Conservation (phyloP, 164 flowering plant species). For the Tetracentron sinense region DNA sequence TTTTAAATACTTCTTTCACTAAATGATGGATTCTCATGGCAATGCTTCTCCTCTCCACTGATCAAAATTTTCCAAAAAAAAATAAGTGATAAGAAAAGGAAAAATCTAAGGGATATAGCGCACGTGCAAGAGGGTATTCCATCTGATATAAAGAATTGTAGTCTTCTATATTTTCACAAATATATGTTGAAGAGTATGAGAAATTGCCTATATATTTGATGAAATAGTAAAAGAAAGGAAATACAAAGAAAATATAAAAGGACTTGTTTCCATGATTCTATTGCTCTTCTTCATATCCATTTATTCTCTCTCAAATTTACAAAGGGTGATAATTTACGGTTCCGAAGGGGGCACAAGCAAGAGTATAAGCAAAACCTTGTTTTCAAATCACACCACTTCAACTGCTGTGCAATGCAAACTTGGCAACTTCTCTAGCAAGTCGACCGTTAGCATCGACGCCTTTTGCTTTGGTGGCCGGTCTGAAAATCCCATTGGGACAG, state of each 20-base stretch:
- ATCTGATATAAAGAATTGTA: too few relatives aligned
- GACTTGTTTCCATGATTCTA: neutral
- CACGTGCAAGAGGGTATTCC: too few relatives aligned
- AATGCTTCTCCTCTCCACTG: too few relatives aligned
- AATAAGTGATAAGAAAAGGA: too few relatives aligned
- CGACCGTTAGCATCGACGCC: constrained; percentile 24
- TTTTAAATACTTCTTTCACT: too few relatives aligned
- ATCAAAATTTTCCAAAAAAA: too few relatives aligned
- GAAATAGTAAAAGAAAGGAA: neutral
- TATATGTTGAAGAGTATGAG: too few relatives aligned
- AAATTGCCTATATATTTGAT: too few relatives aligned
- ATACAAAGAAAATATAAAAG: neutral
- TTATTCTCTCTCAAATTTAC: neutral
- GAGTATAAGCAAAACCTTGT: neutral
- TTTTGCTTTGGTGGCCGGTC: constrained; percentile 24
- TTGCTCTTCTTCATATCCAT: neutral
- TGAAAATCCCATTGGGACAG: neutral
- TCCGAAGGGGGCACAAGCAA: neutral
- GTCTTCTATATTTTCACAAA: too few relatives aligned
- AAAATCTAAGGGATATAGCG: too few relatives aligned
- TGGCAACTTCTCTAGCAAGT: constrained; percentile 22
- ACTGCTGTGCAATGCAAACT: constrained; percentile 13
- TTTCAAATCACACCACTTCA: constrained; percentile 12
- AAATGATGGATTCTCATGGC: too few relatives aligned
- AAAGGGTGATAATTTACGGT: neutral